A percentile compares a stretch with the other conserved stretches of the same genome.
phyloP scores from a whole-genome alignment of 2,329 filamentous ascomycete genomes.

The Colletotrichum cuscutae region DNA sequence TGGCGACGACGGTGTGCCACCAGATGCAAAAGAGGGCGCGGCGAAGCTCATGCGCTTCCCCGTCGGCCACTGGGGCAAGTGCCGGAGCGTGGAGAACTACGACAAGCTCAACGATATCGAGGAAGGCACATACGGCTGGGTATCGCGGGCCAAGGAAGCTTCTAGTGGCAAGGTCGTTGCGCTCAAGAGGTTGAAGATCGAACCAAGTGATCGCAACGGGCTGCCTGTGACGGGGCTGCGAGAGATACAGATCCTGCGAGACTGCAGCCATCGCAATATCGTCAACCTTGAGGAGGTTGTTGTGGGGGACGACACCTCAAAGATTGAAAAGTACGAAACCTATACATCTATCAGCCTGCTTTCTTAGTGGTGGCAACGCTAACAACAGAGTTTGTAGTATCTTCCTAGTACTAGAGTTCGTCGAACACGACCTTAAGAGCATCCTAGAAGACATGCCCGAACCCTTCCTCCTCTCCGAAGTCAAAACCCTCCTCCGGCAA shows the following conservation, averaged over 20 bases:
- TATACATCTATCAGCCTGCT: slow-evolving; percentile 31
- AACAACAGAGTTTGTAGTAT: slow-evolving; percentile 64
- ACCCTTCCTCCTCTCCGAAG: slow-evolving; percentile 90
- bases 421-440: slow-evolving; percentile 96
- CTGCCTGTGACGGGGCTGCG: slow-evolving; percentile 92
- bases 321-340: slow-evolving; percentile 61
- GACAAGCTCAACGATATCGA: slow-evolving; percentile 97
- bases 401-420: slow-evolving; percentile 95
- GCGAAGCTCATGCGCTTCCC: slow-evolving; percentile 78
- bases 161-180: slow-evolving; percentile 85
- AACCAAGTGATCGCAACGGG: slow-evolving; percentile 76
- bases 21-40: slow-evolving; percentile 40
- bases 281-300: slow-evolving; percentile 87
- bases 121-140: slow-evolving; percentile 95
- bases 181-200: slow-evolving; percentile 93
- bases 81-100: slow-evolving; percentile 85
- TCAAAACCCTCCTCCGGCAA: slow-evolving; percentile 89
- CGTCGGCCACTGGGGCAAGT: slow-evolving; percentile 72
- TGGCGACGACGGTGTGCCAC: slow-evolving; percentile 37
- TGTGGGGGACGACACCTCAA: slow-evolving; percentile 70
- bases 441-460: slow-evolving; percentile 94
- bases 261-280: slow-evolving; percentile 84
- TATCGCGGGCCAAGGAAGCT: slow-evolving; percentile 83
- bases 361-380: slow-evolving; percentile 46
- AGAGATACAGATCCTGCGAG: slow-evolving; percentile 91